Conservation (phyloP, 2,329 filamentous ascomycete species). For the Cladosporium sp. region DNA sequence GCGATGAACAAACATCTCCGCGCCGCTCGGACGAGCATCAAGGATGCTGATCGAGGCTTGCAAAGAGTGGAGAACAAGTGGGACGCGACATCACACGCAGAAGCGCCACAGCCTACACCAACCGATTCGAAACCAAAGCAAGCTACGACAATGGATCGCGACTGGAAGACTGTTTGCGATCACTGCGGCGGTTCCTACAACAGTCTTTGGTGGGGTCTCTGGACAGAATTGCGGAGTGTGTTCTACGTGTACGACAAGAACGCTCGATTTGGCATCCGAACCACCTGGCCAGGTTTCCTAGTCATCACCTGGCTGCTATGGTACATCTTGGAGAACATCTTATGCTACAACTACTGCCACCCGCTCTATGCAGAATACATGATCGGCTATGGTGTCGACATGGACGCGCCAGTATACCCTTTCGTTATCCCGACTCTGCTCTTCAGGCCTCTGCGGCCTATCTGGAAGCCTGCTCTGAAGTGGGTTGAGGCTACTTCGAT, state of each 20-base stretch:
- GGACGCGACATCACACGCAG: conserved; percentile 28
- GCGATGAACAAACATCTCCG: conserved; percentile 44
- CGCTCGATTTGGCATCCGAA: conserved; percentile 29
- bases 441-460: conserved; percentile 41
- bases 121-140: not conserved
- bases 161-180: conserved; percentile 23
- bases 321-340: conserved; percentile 41
- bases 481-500: conserved; percentile 4
- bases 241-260: conserved; percentile 31
- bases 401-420: conserved; percentile 55
- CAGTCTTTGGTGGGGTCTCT: conserved; percentile 32
- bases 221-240: conserved; percentile 31
- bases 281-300: conserved; percentile 44
- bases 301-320: conserved; percentile 47
- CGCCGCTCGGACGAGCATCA: conserved; percentile 43
- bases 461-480: conserved; percentile 38
- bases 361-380: conserved; percentile 50
- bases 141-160: not conserved
- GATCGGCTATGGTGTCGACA: conserved; percentile 51
- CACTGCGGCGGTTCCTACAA: conserved; percentile 30
- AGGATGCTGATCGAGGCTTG: conserved; percentile 46
- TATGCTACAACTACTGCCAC: conserved; percentile 49
- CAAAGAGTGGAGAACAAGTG: conserved; percentile 43
- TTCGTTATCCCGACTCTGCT: conserved; percentile 58
- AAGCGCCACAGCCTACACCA: not conserved